These are phyloP conservation scores for Emericellopsis atlantica DNA, from an alignment of 2,329 filamentous ascomycete species.

Conservation along the genomic window DNA sequence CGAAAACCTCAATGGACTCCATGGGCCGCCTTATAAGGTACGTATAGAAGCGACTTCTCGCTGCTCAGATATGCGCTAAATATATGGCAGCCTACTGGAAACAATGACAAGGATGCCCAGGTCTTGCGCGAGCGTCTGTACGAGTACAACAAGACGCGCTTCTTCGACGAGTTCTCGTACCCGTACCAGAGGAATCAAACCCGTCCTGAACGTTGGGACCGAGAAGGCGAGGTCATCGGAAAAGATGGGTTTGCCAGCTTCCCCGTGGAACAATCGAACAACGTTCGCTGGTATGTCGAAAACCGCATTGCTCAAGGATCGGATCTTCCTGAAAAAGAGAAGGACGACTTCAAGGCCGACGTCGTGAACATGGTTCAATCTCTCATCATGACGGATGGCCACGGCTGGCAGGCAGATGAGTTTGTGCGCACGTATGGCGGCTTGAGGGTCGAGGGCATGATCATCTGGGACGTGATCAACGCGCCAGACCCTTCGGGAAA, in stretches of 20 bases:
- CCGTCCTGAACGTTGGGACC: constrained; percentile 1
- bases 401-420: no score
- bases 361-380: constrained; percentile 1
- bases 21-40: constrained; percentile 1
- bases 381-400: no score
- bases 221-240: constrained; percentile 1
- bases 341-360: constrained; percentile 1
- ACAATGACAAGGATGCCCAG: constrained; percentile 1
- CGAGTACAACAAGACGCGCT: constrained; percentile 1
- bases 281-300: constrained; percentile 2
- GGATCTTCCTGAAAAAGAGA: constrained; percentile 1
- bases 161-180: constrained; percentile 2
- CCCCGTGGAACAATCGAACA: constrained; percentile 1
- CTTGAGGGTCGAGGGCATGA: no score
- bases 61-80: not conserved
- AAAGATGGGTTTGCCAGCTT: constrained; percentile 1
- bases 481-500: no score
- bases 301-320: constrained; percentile 1
- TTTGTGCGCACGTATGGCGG: no score
- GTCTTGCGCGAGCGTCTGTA: constrained; percentile 1
- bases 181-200: constrained; percentile 1
- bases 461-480: no score
- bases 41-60: not conserved
- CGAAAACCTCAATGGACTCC: constrained; percentile 1
- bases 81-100: constrained; percentile 1